These are phyloP conservation scores for Salicornia ramosissima DNA, from an alignment of 148 eudicot species.

Conservation along the genomic window DNA sequence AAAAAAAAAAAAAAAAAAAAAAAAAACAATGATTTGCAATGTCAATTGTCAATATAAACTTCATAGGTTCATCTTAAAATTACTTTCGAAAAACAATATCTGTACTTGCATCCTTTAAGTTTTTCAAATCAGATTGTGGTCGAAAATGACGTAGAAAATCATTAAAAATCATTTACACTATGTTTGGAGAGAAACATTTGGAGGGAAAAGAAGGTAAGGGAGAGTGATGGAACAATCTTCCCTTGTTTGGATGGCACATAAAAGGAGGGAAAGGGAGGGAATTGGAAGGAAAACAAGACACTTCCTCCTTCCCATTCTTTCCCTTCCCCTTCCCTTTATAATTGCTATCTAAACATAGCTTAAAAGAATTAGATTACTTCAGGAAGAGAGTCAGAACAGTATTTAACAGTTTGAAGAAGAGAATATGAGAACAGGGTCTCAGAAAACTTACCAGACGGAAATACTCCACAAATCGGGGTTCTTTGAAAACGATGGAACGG, in stretches of 20 bases:
- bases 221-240: no score
- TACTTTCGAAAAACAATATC: neutral
- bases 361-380: neutral
- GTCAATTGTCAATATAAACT: neutral
- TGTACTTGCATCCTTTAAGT: neutral
- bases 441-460: conserved; percentile 75
- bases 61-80: neutral
- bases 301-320: no score
- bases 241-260: no score
- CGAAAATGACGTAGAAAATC: neutral
- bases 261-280: no score
- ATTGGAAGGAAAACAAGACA: no score
- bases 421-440: neutral
- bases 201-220: no score
- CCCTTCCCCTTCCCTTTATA: no score
- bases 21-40: no score
- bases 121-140: neutral
- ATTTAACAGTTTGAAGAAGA: neutral
- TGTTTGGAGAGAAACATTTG: no score
- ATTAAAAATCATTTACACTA: neutral
- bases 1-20: no score
- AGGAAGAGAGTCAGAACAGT: neutral
- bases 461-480: conserved; percentile 95
- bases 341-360: no score
- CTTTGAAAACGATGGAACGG: conserved; percentile 83